Evolutionary conservation across 306 rosid species (phyloP), one percentile per base, ranked within the genome.

Genomic region (Astragalus membranaceus): DNA sequence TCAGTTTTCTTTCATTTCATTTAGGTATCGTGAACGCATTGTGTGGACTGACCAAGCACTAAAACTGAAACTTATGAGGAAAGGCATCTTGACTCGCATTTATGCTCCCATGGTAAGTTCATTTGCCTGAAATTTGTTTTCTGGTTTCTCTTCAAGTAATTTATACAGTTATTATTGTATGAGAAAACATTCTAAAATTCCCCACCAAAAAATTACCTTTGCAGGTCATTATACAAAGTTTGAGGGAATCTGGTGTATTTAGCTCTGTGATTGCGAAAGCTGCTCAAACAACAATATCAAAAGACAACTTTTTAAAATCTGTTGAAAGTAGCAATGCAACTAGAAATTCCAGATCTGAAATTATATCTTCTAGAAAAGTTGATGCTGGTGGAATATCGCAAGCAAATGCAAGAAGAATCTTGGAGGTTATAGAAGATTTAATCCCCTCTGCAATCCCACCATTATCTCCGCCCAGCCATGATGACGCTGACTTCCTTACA

Each of bases 51-150:
- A 90, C 77, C 81, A 70, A 76, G 20, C 78, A 29, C 79, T 90
- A 50, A 90, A 77, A 79, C 64, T 79, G 80, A 93, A 85, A 76
- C 93, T 93, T 58, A 17, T 86, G 79, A 88, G 86, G 84, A 93
- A 87, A 79, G 98, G 98, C 68, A 79, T 93, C 74, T 79, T 93
- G 78, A 79, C 96, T 65, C 96, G 96, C 75, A 84, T 93, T 64
- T 80, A 88, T 81, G 84, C 96, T 72, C 98, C 98, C 48, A 83
- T 78, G 91, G 98, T 88, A 53, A 62, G 87, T 81, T 72, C 65
- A 64, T 46, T 58, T 30, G 43, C 44, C 37, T 57, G 52, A 30
- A 32, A 63, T 67, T 32, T 67, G 43, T 73, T 42, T 53, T 39
- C 32, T 63, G 8, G 64, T 37, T 76, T 74, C 54, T 55, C 46